Evolutionary conservation across 495 filamentous ascomycete genomes (phyloP), one percentile per base, ranked within the genome.

Genomic region (Evernia prunastri): DNA sequence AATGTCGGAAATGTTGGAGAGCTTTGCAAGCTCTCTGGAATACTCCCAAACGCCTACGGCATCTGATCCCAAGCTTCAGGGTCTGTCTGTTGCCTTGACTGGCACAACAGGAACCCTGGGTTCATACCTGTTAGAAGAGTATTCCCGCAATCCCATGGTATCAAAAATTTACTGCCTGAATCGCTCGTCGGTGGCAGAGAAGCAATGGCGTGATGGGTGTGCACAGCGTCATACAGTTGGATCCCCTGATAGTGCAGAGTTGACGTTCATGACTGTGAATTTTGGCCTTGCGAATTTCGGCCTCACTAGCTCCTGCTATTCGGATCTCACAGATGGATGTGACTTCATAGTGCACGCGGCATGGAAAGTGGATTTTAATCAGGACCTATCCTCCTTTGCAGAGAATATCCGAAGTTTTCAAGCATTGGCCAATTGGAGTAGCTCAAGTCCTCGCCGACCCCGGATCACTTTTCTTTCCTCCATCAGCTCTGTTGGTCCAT

Each of bases 391-490:
- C 29, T 70, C 69, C 6, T 77, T 76, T 43, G 68, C 70, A 27
- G 67, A 20, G n/a, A 66, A 61, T 43, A 56, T 69, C 47, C 66
- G 40, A 58, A 66, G 67, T 37, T 58, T 68, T 12, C 64, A 54
- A 0, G 59, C 66, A 37, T 25, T 73, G 20, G 63, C 73, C 33
- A 58, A 68, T 17, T 66, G 74, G 36, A 66, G 69, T 40, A 51
- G 62, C 17, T 43, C 40, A 18, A 70, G 68, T 27, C 33, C 20
- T 2, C 53, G 42, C n/a, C 23, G 54, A 8, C 66, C 69, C 11
- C 63, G 63, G 17, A 69, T 87, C 3, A 70, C 84, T 8, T 87
- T 87, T 68, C 75, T 86, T 53, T 86, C 83, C 9, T 84, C 81
- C 27, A 80, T 85, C 42, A 76, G 73, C 54, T 64, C 65, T 11